Conservation (phyloP, 108 stramenopile species). For the Fragilariopsis cylindrus region DNA sequence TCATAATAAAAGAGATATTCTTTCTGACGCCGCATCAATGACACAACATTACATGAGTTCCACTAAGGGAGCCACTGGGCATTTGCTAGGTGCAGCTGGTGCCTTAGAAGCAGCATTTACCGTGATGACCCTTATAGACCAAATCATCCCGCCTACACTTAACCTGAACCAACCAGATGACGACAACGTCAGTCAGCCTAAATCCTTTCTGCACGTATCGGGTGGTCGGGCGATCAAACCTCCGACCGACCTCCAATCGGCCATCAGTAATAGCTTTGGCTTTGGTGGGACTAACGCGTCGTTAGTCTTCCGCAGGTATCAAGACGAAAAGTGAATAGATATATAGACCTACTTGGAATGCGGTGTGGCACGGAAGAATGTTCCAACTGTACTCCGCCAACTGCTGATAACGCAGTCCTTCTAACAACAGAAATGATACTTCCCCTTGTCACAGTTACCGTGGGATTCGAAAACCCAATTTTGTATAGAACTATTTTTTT, state of each 20-base stretch:
- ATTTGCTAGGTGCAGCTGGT: constrained; percentile 96
- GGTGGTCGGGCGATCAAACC: neutral
- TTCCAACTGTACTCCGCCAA: no score
- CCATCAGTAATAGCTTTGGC: constrained; percentile 95
- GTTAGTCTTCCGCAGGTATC: constrained; percentile 62
- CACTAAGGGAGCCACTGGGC: constrained; percentile 96
- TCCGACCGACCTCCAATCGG: constrained; percentile 33
- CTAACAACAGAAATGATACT: no score
- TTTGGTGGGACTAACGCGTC: constrained; percentile 99
- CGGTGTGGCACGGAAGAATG: no score
- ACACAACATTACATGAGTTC: constrained; percentile 59
- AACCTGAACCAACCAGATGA: constrained; percentile 61
- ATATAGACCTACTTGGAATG: neutral
- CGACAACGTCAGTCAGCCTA: constrained; percentile 18
- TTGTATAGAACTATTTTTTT: no score
- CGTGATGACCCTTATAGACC: constrained; percentile 64
- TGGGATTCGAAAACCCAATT: no score
- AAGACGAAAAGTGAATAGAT: neutral
- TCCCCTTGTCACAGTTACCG: no score
- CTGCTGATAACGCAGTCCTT: no score
- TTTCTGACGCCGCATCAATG: constrained; percentile 6
- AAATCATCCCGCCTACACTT: constrained; percentile 77
- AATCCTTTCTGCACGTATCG: constrained; percentile 40
- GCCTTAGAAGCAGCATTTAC: constrained; percentile 92
- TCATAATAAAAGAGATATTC: neutral